phyloP scores from a whole-genome alignment of 768 basidiomycete genomes.

The Phallus indusiatus region DNA sequence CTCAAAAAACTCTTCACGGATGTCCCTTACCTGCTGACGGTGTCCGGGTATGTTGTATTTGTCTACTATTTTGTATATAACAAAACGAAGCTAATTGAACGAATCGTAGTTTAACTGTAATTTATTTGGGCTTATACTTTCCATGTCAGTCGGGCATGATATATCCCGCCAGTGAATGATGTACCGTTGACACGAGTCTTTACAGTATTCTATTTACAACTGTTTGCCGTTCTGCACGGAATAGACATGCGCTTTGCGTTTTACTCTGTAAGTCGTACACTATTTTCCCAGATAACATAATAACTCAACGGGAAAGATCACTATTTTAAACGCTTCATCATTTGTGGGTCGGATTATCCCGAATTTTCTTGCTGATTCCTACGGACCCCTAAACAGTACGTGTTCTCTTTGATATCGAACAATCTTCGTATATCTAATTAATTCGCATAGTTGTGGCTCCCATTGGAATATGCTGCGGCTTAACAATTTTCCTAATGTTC shows the following conservation, averaged over 20 bases:
- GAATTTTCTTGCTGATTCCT: slow-evolving; percentile 22
- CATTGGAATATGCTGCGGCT: not conserved
- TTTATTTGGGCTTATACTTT: slow-evolving; percentile 7
- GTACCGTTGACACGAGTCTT: not conserved
- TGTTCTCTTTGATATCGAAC: not conserved
- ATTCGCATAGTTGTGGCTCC: not conserved
- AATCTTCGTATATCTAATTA: not conserved
- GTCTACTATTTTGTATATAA: not conserved
- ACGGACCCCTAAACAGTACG: slow-evolving; percentile 19
- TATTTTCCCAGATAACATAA: not conserved
- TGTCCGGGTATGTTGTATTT: slow-evolving; percentile 7
- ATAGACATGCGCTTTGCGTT: slow-evolving; percentile 10
- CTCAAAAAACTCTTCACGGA: slow-evolving; percentile 3
- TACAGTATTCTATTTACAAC: slow-evolving; percentile 12
- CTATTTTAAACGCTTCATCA: slow-evolving; percentile 29
- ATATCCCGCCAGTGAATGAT: not conserved
- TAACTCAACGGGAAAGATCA: slow-evolving; percentile 18
- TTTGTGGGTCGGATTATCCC: slow-evolving; percentile 29
- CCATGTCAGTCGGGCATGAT: not conserved
- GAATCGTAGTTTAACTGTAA: not conserved
- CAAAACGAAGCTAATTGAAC: not conserved
- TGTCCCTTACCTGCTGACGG: not conserved
- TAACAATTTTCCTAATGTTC: slow-evolving; percentile 10
- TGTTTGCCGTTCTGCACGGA: slow-evolving; percentile 8
- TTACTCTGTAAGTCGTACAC: slow-evolving; percentile 8